These are phyloP conservation scores for Geotrichum histeridarum DNA, from an alignment of 1,139 yeast genomes.

Conservation along the genomic window DNA sequence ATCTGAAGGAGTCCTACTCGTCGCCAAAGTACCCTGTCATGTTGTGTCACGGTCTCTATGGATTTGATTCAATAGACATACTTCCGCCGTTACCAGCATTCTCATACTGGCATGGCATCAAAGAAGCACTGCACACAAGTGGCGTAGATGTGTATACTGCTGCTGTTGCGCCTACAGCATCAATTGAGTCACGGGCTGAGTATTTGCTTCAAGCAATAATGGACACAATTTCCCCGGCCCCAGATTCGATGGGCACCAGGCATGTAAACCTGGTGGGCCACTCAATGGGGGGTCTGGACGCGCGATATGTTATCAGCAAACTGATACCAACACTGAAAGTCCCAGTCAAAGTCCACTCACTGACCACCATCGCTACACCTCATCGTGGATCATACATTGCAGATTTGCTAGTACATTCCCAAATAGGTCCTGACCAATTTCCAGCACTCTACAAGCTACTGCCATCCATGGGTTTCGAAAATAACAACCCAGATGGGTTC, in stretches of 20 bases:
- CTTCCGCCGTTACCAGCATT: conserved; percentile 40
- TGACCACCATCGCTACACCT: conserved; percentile 84
- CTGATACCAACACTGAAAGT: conserved; percentile 48
- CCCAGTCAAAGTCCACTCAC: conserved; percentile 41
- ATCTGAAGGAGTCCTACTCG: conserved; percentile 30
- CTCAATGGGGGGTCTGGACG: conserved; percentile 91
- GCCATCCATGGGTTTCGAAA: conserved; percentile 19
- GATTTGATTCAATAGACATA: conserved; percentile 50
- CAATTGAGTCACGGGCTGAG: conserved; percentile 65
- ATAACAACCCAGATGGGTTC: conserved; percentile 27
- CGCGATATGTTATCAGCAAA: conserved; percentile 64
- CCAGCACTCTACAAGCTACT: conserved; percentile 15
- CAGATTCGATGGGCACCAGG: conserved; percentile 22
- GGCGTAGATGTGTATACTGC: conserved; percentile 72
- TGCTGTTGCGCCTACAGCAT: conserved; percentile 77
- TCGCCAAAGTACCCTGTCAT: conserved; percentile 59
- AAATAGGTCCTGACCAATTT: conserved; percentile 12
- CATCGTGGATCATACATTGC: conserved; percentile 86
- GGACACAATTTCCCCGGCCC: conserved; percentile 35
- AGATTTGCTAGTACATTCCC: conserved; percentile 50
- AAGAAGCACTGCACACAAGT: conserved; percentile 50
- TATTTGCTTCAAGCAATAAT: conserved; percentile 52
- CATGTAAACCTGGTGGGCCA: conserved; percentile 72
- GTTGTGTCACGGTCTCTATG: conserved; percentile 78
- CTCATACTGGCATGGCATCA: conserved; percentile 80